Evolutionary conservation across 192 early-diverging fungal species (phyloP).

Genomic region (Backusella tarrabulga): DNA sequence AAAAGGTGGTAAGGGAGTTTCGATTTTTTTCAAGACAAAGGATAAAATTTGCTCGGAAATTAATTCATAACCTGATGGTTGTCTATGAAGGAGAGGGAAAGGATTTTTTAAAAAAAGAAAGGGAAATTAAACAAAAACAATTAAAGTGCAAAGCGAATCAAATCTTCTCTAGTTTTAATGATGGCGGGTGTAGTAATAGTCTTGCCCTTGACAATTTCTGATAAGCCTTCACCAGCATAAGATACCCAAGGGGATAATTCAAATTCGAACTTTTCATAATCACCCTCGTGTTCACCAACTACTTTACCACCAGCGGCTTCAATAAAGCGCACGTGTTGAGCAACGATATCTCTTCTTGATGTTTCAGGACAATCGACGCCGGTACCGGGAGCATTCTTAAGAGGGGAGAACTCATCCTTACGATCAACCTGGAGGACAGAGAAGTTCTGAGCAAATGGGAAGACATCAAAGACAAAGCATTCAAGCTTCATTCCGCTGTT

Average conservation of each 20-base stretch:
- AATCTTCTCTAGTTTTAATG: slow-evolving; percentile 40
- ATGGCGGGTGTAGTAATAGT: slow-evolving; percentile 59
- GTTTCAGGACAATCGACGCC: slow-evolving; percentile 93
- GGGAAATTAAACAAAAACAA: neutral
- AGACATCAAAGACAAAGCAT: slow-evolving; percentile 99
- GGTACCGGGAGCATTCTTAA: slow-evolving; percentile 95
- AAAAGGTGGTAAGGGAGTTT: neutral
- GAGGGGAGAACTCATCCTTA: slow-evolving; percentile 93
- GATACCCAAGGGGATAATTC: slow-evolving; percentile 90
- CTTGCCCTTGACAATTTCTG: slow-evolving; percentile 68
- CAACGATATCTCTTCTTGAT: slow-evolving; percentile 82
- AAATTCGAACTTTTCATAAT: slow-evolving; percentile 49
- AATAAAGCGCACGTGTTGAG: slow-evolving; percentile 86
- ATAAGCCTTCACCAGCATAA: slow-evolving; percentile 91
- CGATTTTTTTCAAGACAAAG: neutral
- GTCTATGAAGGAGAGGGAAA: neutral
- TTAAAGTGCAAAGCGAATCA: slow-evolving; percentile 21
- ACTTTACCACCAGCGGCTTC: slow-evolving; percentile 83
- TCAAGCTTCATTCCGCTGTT: slow-evolving; percentile 98
- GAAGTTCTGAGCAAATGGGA: slow-evolving; percentile 85
- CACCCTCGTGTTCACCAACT: slow-evolving; percentile 12
- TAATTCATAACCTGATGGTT: slow-evolving; percentile 1
- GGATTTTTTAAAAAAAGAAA: neutral
- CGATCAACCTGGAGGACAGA: slow-evolving; percentile 93
- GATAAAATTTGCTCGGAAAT: neutral